Evolutionary conservation across 257 asterid species (phyloP), one percentile per base, ranked within the genome.

Genomic region (Primulina tabacum): DNA sequence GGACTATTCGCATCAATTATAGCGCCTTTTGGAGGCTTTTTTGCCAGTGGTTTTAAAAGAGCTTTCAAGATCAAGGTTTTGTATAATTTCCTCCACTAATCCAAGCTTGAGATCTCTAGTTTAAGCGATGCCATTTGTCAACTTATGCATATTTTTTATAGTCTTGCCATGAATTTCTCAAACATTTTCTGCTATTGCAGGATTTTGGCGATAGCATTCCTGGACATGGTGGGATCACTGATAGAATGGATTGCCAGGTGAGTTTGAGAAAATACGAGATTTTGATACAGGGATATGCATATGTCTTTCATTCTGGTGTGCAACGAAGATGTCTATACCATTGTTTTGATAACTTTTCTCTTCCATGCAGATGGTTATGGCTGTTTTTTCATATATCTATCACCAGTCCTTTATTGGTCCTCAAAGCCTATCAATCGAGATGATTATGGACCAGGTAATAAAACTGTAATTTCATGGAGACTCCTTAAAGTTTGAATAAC

Each of bases 181-280:
- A 63, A 18, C 17, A 1, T 59, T 60, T 35, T 66, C 30, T n/a
- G 65, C 47, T 64, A 50, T 60, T 71, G 65, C 80, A 94, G 99
- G 99, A 94, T 84, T 94, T 94, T 79, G 99, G 97, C 29, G 97
- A 91, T 78, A 94, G 99, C 82, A 94, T 94, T 73, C 99, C 99
- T 35, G 99, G 99, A 70, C 99, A 94, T 68, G 99, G 99, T 69
- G 99, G 99, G 69, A 88, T 94, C 74, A 94, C 97, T 0, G 99
- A 94, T 76, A 84, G 99, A 83, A 94, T 94, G 99, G 99, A 94
- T 76, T 94, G 99, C 77, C 99, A 93, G 96, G 97, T 93, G 65
- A 81, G 65, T 64, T 68, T 12, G n/a, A 43, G 65, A 37, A 11
- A 26, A 4, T 47, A 8, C 21, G 8, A 17, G 52, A 34, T 26